These are phyloP conservation scores for Pneumocystis murina DNA, from an alignment of 1,139 yeast genomes.

Conservation along the genomic window DNA sequence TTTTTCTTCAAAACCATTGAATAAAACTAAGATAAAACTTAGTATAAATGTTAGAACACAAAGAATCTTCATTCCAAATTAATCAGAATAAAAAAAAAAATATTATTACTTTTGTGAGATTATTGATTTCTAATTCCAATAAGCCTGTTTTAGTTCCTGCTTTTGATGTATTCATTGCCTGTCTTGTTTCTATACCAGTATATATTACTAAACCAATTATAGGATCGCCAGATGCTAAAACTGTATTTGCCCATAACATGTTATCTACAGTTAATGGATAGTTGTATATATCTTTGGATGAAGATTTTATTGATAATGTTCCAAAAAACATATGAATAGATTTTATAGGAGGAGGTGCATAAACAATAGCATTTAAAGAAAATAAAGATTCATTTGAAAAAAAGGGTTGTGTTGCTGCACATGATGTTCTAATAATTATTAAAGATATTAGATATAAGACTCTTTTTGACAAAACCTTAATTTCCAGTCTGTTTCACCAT, in stretches of 20 bases:
- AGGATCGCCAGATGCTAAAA: slow-evolving; percentile 83
- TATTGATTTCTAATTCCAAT: slow-evolving; percentile 79
- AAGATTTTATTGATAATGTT: slow-evolving; percentile 23
- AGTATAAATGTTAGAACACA: slow-evolving; percentile 75
- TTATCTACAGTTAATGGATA: slow-evolving; percentile 73
- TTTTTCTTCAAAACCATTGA: slow-evolving; percentile 54
- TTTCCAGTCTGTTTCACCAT: slow-evolving; percentile 99
- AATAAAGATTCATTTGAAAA: slow-evolving; percentile 46
- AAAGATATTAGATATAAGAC: background rate
- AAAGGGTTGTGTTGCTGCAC: slow-evolving; percentile 26
- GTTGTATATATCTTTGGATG: slow-evolving; percentile 30
- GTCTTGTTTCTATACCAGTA: slow-evolving; percentile 88
- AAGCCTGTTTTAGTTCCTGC: slow-evolving; percentile 86
- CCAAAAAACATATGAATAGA: slow-evolving; percentile 74
- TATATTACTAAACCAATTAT: slow-evolving; percentile 68
- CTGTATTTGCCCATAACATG: slow-evolving; percentile 96
- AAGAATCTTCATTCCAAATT: slow-evolving; percentile 29
- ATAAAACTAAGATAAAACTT: slow-evolving; percentile 60
- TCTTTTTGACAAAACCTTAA: slow-evolving; percentile 21
- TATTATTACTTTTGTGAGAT: slow-evolving; percentile 43
- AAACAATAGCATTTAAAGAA: slow-evolving; percentile 32
- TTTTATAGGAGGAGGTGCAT: slow-evolving; percentile 65
- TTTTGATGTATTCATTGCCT: slow-evolving; percentile 78
- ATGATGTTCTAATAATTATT: slow-evolving; percentile 34
- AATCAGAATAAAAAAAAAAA: background rate